Evolutionary conservation across 2,329 filamentous ascomycete species (phyloP).

Genomic region (Rhynchosporium agropyri): DNA sequence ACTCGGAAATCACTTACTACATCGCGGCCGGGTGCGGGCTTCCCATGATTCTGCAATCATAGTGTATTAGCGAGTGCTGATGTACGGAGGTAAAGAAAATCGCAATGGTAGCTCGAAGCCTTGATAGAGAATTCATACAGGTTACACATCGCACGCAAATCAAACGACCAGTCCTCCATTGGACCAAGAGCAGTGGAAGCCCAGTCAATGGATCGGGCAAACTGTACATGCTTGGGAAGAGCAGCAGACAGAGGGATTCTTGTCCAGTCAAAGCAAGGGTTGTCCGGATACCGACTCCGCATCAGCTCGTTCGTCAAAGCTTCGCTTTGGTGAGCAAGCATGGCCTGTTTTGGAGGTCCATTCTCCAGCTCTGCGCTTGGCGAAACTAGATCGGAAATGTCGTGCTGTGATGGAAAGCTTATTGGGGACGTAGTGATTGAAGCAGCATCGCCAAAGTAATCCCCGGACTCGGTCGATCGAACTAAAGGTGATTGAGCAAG

Average conservation of each 20-base stretch:
- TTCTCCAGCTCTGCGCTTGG: conserved; percentile 7
- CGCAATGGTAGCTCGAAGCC: neutral
- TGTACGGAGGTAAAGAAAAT: neutral
- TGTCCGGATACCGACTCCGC: conserved; percentile 25
- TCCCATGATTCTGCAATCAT: conserved; percentile 63
- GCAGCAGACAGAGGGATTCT: conserved; percentile 64
- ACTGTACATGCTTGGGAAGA: conserved; percentile 71
- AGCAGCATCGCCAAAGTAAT: conserved; percentile 39
- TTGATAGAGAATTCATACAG: conserved; percentile 43
- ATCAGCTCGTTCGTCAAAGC: conserved; percentile 25
- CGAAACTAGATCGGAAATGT: conserved; percentile 13
- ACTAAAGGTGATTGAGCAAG: conserved; percentile 26
- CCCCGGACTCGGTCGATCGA: conserved; percentile 29
- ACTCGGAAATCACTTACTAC: conserved; percentile 49
- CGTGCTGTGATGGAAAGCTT: conserved; percentile 13
- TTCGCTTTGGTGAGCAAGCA: conserved; percentile 26
- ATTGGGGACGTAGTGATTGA: neutral
- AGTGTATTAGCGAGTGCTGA: neutral
- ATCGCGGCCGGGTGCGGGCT: conserved; percentile 74
- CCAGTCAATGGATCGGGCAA: conserved; percentile 75
- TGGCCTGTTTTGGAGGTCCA: conserved; percentile 27
- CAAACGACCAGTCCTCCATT: conserved; percentile 71
- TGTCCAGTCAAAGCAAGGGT: conserved; percentile 77
- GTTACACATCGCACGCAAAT: conserved; percentile 78
- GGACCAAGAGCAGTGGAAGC: conserved; percentile 71